These are phyloP conservation scores for Acer negundo DNA, from an alignment of 345 rosid species.

Conservation along the genomic window DNA sequence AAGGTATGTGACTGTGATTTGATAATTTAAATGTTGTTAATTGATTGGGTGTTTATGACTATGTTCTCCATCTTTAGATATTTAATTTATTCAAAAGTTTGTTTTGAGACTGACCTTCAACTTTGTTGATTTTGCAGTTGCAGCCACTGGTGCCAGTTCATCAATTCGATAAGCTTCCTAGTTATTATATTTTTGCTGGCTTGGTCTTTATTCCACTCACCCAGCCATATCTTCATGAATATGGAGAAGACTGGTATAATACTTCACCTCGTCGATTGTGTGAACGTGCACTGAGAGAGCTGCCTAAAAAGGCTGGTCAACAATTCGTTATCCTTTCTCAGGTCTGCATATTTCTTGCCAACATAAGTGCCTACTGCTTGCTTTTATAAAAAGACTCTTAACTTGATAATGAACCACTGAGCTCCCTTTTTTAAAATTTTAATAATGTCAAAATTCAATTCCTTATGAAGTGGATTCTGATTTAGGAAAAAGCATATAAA, in stretches of 20 bases:
- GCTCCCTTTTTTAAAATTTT: neutral
- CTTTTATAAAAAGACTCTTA: neutral
- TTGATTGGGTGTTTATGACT: neutral
- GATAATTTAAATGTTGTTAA: neutral
- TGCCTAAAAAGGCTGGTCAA: slow-evolving; percentile 69
- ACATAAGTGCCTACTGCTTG: neutral
- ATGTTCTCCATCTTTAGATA: neutral
- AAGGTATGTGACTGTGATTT: neutral
- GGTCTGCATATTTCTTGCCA: slow-evolving; percentile 42
- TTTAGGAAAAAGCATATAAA: neutral
- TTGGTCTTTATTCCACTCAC: slow-evolving; percentile 80
- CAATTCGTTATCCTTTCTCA: slow-evolving; percentile 87
- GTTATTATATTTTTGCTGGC: slow-evolving; percentile 96
- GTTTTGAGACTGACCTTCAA: neutral
- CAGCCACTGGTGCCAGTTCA: slow-evolving; percentile 88
- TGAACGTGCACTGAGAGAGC: slow-evolving; percentile 73
- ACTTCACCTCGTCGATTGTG: slow-evolving; percentile 81
- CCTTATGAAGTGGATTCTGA: neutral
- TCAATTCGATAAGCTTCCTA: slow-evolving; percentile 82
- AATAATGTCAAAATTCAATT: neutral
- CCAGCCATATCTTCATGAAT: slow-evolving; percentile 88
- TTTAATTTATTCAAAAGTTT: neutral
- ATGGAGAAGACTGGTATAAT: slow-evolving; percentile 96
- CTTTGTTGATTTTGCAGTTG: slow-evolving; percentile 51
- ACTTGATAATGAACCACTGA: neutral